Evolutionary conservation across 176 grass and related monocot genomes (phyloP).

Genomic region (Aechmea fasciata): DNA sequence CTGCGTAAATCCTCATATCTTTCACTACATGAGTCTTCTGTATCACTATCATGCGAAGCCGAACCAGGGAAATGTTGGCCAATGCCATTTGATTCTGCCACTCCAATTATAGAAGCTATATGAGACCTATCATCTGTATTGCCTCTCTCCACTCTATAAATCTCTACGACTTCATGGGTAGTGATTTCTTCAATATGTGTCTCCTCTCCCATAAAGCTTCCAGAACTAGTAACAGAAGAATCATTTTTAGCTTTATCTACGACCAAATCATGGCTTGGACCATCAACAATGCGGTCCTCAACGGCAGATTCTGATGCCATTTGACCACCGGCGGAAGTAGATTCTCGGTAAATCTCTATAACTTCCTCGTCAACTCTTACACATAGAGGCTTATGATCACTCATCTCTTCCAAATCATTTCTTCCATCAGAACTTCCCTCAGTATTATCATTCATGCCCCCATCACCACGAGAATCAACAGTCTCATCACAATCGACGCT

Average conservation of each 20-base stretch:
- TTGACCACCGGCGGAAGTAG: conserved; percentile 14
- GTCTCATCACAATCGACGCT: conserved; percentile 24
- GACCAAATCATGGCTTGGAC: conserved; percentile 8
- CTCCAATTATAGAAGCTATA: conserved; percentile 18
- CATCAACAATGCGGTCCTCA: conserved; percentile 14
- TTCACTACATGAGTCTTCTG: conserved; percentile 23
- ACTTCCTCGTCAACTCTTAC: conserved; percentile 33
- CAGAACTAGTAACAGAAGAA: conserved; percentile 18
- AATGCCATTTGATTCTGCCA: conserved; percentile 17
- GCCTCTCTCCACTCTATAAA: conserved; percentile 19
- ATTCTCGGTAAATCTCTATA: conserved; percentile 23
- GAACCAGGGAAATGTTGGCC: conserved; percentile 10
- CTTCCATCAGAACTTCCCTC: conserved; percentile 10
- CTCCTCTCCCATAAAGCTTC: conserved; percentile 19
- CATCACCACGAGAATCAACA: conserved; percentile 15
- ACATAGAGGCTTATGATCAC: conserved; percentile 10
- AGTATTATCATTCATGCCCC: conserved; percentile 13
- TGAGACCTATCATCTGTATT: conserved; percentile 20
- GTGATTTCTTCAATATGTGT: conserved; percentile 21
- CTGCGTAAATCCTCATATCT: conserved; percentile 14
- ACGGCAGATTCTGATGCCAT: conserved; percentile 22
- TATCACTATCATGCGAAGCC: conserved; percentile 16
- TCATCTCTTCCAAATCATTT: conserved; percentile 27
- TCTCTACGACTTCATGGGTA: conserved; percentile 33
- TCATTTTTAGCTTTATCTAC: conserved; percentile 1